Evolutionary conservation across 2,329 filamentous ascomycete genomes (phyloP).

Genomic region (Orbilia javanica): DNA sequence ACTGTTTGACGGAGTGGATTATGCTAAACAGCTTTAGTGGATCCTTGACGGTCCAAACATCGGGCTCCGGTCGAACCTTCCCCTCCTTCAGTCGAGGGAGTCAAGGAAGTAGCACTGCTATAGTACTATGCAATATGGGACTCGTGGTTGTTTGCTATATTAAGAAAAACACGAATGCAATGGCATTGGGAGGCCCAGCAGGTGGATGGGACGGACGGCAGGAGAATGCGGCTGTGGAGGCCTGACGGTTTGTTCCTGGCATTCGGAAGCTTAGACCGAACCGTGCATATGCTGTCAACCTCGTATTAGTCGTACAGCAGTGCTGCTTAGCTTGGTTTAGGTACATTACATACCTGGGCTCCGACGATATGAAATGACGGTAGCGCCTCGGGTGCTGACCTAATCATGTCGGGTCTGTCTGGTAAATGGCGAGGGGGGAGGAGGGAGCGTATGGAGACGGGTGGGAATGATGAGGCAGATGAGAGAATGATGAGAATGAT

Average conservation of each 20-base stretch:
- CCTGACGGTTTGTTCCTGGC: conserved; percentile 1
- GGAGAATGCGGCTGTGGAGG: conserved; percentile 3
- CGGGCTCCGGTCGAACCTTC: neutral
- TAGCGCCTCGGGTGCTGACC: too few species aligned
- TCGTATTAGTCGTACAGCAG: neutral
- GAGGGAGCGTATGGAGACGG: too few species aligned
- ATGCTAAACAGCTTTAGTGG: neutral
- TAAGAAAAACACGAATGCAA: too few species aligned
- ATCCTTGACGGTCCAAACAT: conserved; percentile 1
- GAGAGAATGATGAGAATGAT: too few species aligned
- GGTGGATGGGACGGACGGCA: neutral
- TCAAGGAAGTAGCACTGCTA: neutral
- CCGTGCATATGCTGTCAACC: neutral
- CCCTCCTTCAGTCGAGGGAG: neutral
- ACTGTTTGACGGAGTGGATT: neutral
- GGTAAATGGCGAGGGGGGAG: too few species aligned
- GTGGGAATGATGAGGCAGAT: too few species aligned
- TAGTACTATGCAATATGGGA: too few species aligned
- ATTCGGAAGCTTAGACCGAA: neutral
- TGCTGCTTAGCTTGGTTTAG: too few species aligned
- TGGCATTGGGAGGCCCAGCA: neutral
- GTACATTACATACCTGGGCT: too few species aligned
- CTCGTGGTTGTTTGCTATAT: neutral
- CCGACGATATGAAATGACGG: too few species aligned
- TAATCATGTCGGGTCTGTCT: too few species aligned